Evolutionary conservation across 1,139 yeast species (phyloP).

Genomic region (Blastobotrys persicus): DNA sequence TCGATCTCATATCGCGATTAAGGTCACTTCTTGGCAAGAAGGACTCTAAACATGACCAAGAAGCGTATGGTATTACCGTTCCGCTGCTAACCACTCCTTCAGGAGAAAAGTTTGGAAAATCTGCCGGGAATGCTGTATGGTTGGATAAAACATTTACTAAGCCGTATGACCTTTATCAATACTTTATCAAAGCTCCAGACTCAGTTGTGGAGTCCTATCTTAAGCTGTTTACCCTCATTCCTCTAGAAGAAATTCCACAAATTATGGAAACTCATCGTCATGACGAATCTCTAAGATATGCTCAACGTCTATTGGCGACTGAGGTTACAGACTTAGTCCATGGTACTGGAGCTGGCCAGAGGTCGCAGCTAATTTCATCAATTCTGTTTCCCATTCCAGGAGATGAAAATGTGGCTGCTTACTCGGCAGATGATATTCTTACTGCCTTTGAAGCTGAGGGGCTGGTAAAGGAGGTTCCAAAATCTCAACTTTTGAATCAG

Average conservation of each 20-base stretch:
- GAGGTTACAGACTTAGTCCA: constrained; percentile 87
- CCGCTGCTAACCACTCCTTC: constrained; percentile 84
- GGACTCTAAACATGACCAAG: constrained; percentile 24
- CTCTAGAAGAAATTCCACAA: constrained; percentile 54
- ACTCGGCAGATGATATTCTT: constrained; percentile 53
- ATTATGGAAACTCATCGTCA: constrained; percentile 51
- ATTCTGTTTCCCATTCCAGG: constrained; percentile 58
- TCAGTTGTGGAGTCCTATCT: constrained; percentile 67
- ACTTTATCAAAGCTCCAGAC: constrained; percentile 78
- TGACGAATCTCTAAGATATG: constrained; percentile 64
- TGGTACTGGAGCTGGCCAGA: constrained; percentile 72
- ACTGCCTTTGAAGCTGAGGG: constrained; percentile 61
- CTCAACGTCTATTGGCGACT: constrained; percentile 73
- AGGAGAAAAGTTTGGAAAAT: constrained; percentile 95
- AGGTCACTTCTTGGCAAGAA: constrained; percentile 15
- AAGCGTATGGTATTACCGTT: constrained; percentile 77
- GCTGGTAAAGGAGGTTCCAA: constrained; percentile 46
- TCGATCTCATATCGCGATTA: constrained; percentile 75
- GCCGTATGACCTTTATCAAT: constrained; percentile 82
- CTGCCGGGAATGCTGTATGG: constrained; percentile 96
- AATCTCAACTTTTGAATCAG: constrained; percentile 39
- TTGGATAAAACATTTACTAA: constrained; percentile 70
- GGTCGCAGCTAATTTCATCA: constrained; percentile 61
- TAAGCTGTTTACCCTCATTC: constrained; percentile 75
- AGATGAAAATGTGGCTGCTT: constrained; percentile 24